phyloP scores from a whole-genome alignment of 768 basidiomycete genomes.

The Atractiella rhizophila region DNA sequence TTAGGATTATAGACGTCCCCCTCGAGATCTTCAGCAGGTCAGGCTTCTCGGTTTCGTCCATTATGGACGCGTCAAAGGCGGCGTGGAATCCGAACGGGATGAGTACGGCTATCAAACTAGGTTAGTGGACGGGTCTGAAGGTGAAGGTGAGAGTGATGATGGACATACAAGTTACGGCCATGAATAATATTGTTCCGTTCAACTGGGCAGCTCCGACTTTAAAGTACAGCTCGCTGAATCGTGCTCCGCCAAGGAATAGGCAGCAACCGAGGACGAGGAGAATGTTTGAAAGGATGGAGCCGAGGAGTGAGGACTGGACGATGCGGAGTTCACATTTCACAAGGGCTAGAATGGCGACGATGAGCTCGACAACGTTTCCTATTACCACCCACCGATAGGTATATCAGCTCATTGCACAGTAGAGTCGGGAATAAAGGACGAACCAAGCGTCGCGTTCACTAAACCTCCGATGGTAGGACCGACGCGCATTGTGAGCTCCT shows the following conservation, averaged over 20 bases:
- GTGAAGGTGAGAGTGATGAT: background rate
- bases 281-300: conserved; percentile 54
- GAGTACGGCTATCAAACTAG: conserved; percentile 8
- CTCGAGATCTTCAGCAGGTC: conserved; percentile 13
- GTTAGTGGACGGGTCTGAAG: background rate
- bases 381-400: too few relatives aligned
- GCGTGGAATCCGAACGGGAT: conserved; percentile 19
- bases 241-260: conserved; percentile 5
- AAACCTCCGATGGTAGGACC: conserved; percentile 34
- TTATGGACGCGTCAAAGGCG: conserved; percentile 21
- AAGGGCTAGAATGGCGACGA: conserved; percentile 39
- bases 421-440: too few relatives aligned
- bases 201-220: conserved; percentile 7
- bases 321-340: conserved; percentile 56
- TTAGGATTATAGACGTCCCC: conserved; percentile 36
- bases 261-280: conserved; percentile 53
- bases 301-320: conserved; percentile 61
- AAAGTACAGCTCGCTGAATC: conserved; percentile 6
- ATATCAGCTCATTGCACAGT: too few relatives aligned
- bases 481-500: conserved; percentile 39
- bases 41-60: conserved; percentile 1
- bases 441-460: conserved; percentile 45
- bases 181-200: conserved; percentile 8
- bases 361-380: conserved; percentile 13
- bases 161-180: conserved; percentile 10